Base-by-base conservation (phyloP, 768 basidiomycete species). In the Mrakia frigida region DNA sequence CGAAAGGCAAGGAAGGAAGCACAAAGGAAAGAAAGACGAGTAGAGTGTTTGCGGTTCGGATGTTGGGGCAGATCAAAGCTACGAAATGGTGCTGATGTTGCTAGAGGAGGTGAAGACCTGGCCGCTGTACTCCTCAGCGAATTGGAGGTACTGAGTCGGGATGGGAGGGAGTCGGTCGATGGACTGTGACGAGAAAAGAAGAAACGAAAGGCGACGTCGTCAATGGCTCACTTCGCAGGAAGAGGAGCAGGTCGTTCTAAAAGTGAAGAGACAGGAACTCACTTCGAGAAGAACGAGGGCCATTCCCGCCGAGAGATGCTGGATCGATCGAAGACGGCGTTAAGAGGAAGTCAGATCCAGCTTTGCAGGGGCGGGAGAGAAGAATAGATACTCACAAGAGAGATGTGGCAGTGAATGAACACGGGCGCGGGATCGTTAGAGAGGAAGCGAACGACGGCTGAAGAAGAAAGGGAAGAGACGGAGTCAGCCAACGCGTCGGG, bases 391-490 rank as follows among this genome's bases (percentile, higher is more conserved):
- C 21, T 11, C 25, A 59, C 56, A 21, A 59, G 56, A 11, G 56
- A 59, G 60, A 61, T 28, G 60, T 61, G 60, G 16, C 60, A 61
- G 28, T 61, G 60, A 31, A 61, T 61, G 60, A 61, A 61, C 14
- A 16, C 33, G 33, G 60, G 60, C 31, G 60, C 6, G 3, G 60
- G 60, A 13, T 61, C 60, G 60, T 61, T 61, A 2, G 60, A 61
- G 28, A 61, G 3, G 33, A 61, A 61, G 10, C 60, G 60, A 31
- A 61, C 60, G 60, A 61, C n/a, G 60, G 60, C 60, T 61, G 33
- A 33, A 61, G n/a, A 28, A n/a, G n/a, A 35, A 28, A 11, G 31
- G 33, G 9, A 28, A 61, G 16, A 28, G n/a, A 31, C 10, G 28
- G 33, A 6, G 43, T 43, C 43, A 43, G n/a, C n/a, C n/a, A n/a